These are phyloP conservation scores for Pulveroboletus sp. DNA, from an alignment of 768 basidiomycete genomes.

Conservation along the genomic window DNA sequence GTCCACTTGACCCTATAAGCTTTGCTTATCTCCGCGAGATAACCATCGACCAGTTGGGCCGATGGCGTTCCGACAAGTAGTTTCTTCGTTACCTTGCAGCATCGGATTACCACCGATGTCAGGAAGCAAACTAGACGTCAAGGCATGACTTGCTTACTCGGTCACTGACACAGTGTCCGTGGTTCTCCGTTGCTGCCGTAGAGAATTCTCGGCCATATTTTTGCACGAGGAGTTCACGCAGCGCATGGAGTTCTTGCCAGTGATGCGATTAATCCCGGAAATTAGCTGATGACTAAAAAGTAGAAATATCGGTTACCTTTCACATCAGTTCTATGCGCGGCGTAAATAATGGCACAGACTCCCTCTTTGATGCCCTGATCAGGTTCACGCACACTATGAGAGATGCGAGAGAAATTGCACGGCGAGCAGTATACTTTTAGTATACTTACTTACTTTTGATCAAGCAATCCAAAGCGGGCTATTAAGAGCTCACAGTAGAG, in stretches of 20 bases:
- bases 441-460: conserved; percentile 72
- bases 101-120: conserved; percentile 1
- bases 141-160: conserved; percentile 49
- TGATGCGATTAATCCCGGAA: background rate
- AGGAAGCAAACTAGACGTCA: background rate
- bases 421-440: conserved; percentile 1
- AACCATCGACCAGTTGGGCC: conserved; percentile 74
- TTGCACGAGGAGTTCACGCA: conserved; percentile 93
- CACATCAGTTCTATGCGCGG: conserved; percentile 86
- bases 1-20: conserved; percentile 77
- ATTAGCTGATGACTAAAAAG: conserved; percentile 1
- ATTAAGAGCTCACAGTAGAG: conserved; percentile 92
- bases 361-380: conserved; percentile 86
- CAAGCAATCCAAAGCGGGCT: conserved; percentile 87
- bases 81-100: conserved; percentile 67
- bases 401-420: conserved; percentile 6
- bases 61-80: conserved; percentile 66
- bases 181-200: conserved; percentile 80
- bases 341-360: conserved; percentile 82
- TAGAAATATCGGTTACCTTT: conserved; percentile 50
- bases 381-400: conserved; percentile 65
- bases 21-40: conserved; percentile 84
- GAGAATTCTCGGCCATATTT: conserved; percentile 94
- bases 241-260: conserved; percentile 70
- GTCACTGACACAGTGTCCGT: conserved; percentile 72